Base-by-base conservation (phyloP, 2,329 filamentous ascomycete species). In the Arthrinium phaeospermum region DNA sequence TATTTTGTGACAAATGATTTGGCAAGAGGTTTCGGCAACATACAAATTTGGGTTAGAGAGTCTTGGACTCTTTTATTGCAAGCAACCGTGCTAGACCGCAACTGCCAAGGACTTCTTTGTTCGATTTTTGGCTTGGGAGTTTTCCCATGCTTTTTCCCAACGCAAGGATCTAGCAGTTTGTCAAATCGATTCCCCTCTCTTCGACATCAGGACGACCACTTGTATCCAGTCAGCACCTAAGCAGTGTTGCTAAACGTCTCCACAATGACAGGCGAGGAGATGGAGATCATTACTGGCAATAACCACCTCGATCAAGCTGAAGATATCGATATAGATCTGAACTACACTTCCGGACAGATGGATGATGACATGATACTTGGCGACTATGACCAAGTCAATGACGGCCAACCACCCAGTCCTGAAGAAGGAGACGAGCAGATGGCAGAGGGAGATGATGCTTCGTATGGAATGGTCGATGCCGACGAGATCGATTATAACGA, bases 241-340 rank as follows among this genome's bases (percentile, higher is more conserved):
- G 57, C n/a, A 64, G 57, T 64, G 57, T n/a, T 64, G 30, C 19
- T 19, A 41, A n/a, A 13, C 7, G 22, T 37, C 4, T 41, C 19
- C 19, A 45, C 69, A 45, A 81, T 81, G 79, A 76, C 80, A 44
- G 77, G 74, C 69, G 79, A 81, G 70, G 80, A 80, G 70, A 81
- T 81, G 80, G 80, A 81, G 61, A 80, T 81, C 72, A 76, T 75
- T 24, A 75, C 79, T 67, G 80, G 81, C 72, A 77, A 80, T 64
- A 77, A 77, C 71, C 79, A 77, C 16, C 24, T 73, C 57, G 78
- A 75, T 27, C 77, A 77, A 37, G 76, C 71, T 27, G 79, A 81
- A 70, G 80, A 81, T 67, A 81, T 81, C 73, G 80, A 81, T 71
- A 80, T 81, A 72, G 80, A 81, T 73, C 73, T 81, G 68, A 79